Conservation (phyloP, 2,329 filamentous ascomycete genomes). For the Harringtonia aguacate region DNA sequence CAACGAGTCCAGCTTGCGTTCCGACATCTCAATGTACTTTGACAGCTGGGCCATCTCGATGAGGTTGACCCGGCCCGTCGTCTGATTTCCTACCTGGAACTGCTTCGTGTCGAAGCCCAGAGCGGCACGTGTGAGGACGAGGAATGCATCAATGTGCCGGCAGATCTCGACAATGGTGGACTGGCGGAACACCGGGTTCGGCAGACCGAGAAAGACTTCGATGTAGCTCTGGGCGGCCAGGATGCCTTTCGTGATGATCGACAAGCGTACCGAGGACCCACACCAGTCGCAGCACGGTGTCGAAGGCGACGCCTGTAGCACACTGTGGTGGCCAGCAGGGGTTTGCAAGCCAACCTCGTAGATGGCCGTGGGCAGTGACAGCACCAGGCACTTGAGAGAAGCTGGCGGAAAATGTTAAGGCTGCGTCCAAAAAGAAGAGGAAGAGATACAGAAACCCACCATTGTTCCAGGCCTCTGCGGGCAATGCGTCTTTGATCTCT, state of each 20-base stretch:
- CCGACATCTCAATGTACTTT: slow-evolving; percentile 8
- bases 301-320: background rate
- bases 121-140: slow-evolving; percentile 8
- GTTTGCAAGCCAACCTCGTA: slow-evolving; percentile 11
- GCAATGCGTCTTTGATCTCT: slow-evolving; percentile 7
- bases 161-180: slow-evolving; percentile 10
- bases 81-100: slow-evolving; percentile 2
- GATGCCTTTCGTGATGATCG: slow-evolving; percentile 10
- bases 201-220: slow-evolving; percentile 7
- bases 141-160: slow-evolving; percentile 11
- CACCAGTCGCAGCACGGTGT: slow-evolving; percentile 14
- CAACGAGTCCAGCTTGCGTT: slow-evolving; percentile 7
- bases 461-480: slow-evolving; percentile 10
- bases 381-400: slow-evolving; percentile 7
- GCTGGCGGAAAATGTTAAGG: background rate
- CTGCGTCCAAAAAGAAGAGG: no score
- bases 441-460: slow-evolving; percentile 3
- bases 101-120: slow-evolving; percentile 6
- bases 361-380: slow-evolving; percentile 12
- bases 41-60: slow-evolving; percentile 5
- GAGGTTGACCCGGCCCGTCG: background rate
- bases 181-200: slow-evolving; percentile 3
- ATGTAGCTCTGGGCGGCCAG: slow-evolving; percentile 12
- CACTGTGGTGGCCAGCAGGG: slow-evolving; percentile 5
- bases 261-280: slow-evolving; percentile 7